Base-by-base conservation (phyloP, 2,329 filamentous ascomycete species). In the Gaeumannomyces sp. region DNA sequence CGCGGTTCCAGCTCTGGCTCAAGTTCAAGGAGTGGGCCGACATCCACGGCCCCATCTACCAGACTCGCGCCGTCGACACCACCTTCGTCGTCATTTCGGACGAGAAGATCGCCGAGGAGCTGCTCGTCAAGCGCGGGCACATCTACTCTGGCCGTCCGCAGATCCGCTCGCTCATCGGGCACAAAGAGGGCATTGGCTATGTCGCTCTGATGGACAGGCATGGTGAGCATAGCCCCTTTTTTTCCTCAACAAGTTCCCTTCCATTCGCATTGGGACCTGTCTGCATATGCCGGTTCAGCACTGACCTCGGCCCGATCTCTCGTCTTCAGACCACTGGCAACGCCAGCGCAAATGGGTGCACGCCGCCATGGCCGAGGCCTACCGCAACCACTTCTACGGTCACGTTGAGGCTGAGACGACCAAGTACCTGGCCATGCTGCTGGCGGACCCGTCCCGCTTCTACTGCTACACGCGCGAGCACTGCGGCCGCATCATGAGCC, bases 311-410 rank as follows among this genome's bases (percentile, higher is more conserved):
- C 57, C 31, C 19, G 62, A 64, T 65, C 13, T 62, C 29, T 56
- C 61, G 2, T 33, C 33, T 33, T 1, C 64, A 81, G 80, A 82
- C 31, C 78, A 71, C 58, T 83, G 81, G 81, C 79, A 76, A 50
- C 73, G 72, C 7, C 81, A 83, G 68, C 76, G 81, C 28, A 83
- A 81, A 72, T 83, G 80, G 81, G 76, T 80, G 16, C 81, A 83
- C 66, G 78, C 81, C 11, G 80, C 81, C 68, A 75, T 76, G 75
- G 72, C 72, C 29, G 74, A 76, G 64, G 72, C 75, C 3, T 72
- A 76, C 69, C 71, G 68, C 66, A 70, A 75, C 66, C 73, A 74
- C 68, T 83, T 82, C 69, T 81, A 80, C 68, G 81, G 81, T 4
- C 79, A 82, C 68, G 76, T 82, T 62, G 81, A 82, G 68, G 70